phyloP scores from a whole-genome alignment of 2,329 filamentous ascomycete genomes.

The Phyllosticta citrichinensis region DNA sequence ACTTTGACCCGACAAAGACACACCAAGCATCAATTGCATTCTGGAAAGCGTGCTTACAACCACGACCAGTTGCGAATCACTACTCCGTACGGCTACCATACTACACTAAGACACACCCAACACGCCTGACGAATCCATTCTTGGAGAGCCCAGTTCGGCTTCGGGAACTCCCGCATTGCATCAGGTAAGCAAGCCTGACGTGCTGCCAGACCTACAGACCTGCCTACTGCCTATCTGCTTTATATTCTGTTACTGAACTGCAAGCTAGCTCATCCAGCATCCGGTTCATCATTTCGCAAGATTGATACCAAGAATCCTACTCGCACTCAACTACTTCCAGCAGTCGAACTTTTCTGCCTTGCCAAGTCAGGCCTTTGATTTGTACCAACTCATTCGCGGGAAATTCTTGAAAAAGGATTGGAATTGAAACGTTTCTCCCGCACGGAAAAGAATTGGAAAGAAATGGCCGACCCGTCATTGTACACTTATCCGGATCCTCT shows the following conservation, averaged over 20 bases:
- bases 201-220: background rate
- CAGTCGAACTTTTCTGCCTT: no score
- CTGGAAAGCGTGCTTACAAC: no score
- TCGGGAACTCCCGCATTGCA: background rate
- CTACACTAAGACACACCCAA: background rate
- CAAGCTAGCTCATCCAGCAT: no score
- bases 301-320: no score
- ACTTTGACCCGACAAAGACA: background rate
- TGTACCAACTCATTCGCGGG: no score
- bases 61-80: no score
- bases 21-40: background rate
- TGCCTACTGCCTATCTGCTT: background rate
- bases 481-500: constrained; percentile 49
- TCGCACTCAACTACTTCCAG: no score
- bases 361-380: no score
- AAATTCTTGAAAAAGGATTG: background rate
- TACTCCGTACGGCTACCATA: no score
- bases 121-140: background rate
- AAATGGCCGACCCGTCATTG: constrained; percentile 32
- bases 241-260: background rate
- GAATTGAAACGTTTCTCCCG: background rate
- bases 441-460: background rate
- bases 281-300: no score
- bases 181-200: background rate
- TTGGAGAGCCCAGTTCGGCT: background rate